Conservation (phyloP, 2,329 filamentous ascomycete species). For the Ampelomyces quisqualis region DNA sequence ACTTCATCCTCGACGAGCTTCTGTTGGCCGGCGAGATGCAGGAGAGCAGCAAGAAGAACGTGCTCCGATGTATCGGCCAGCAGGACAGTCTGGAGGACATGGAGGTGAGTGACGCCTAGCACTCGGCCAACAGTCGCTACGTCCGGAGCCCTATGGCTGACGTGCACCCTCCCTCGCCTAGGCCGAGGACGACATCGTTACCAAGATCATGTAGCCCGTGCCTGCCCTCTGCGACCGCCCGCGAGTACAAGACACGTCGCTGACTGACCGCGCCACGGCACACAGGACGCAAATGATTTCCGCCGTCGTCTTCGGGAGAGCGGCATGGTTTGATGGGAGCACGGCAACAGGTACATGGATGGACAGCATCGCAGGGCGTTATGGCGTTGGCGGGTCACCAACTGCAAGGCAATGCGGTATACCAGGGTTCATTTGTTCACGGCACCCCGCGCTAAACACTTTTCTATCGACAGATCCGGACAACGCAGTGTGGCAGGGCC, state of each 20-base stretch:
- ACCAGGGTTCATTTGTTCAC: constrained; percentile 21
- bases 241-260: constrained; percentile 13
- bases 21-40: constrained; percentile 94
- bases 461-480: constrained; percentile 17
- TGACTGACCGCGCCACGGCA: constrained; percentile 32
- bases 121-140: constrained; percentile 18
- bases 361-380: constrained; percentile 32
- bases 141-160: constrained; percentile 45
- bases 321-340: constrained; percentile 31
- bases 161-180: constrained; percentile 50
- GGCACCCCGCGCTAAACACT: constrained; percentile 26
- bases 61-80: constrained; percentile 90
- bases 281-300: constrained; percentile 37
- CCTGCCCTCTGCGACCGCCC: constrained; percentile 15
- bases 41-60: constrained; percentile 99
- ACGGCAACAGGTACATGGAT: constrained; percentile 5
- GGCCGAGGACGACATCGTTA: constrained; percentile 83
- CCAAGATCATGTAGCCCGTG: constrained; percentile 72
- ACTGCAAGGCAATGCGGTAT: constrained; percentile 26
- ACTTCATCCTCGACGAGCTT: constrained; percentile 97
- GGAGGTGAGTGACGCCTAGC: constrained; percentile 72
- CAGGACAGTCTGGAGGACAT: constrained; percentile 98
- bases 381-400: constrained; percentile 12
- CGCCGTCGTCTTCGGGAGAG: constrained; percentile 32
- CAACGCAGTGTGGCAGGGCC: constrained; percentile 13